Evolutionary conservation across 139 green algal species (phyloP).

Genomic region (Haematococcus lacustris): DNA sequence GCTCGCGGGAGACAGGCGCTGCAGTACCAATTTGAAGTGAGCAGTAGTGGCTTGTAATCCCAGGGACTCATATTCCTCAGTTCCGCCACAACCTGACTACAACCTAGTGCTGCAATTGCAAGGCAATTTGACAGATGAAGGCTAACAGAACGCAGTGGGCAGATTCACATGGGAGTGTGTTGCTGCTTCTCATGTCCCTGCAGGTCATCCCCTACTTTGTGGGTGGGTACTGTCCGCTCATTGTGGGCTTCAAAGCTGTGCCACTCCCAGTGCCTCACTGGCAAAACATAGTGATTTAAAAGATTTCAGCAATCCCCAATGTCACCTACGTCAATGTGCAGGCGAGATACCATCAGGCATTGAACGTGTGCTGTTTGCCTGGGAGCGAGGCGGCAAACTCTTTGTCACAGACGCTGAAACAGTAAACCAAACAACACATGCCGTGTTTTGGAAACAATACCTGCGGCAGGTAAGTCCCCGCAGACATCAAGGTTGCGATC

Average conservation of each 20-base stretch:
- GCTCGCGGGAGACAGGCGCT: constrained; percentile 23
- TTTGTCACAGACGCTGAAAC: constrained; percentile 38
- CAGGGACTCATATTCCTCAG: too few species aligned
- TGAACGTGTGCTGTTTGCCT: constrained; percentile 30
- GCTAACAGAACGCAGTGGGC: too few species aligned
- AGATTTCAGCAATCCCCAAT: not conserved
- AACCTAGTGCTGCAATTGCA: too few species aligned
- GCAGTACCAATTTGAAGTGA: constrained; percentile 40
- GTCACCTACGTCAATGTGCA: constrained; percentile 7
- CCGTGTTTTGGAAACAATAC: constrained; percentile 49
- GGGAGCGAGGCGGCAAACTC: constrained; percentile 43
- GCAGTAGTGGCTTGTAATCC: too few species aligned
- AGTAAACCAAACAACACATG: constrained; percentile 32
- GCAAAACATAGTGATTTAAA: not conserved
- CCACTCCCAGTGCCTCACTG: not conserved
- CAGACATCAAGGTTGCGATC: too few species aligned
- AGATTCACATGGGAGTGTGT: too few species aligned
- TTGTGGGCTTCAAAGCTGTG: not conserved
- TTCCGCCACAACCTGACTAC: too few species aligned
- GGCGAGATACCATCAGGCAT: constrained; percentile 36
- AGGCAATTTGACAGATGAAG: too few species aligned
- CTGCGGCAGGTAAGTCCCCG: constrained; percentile 30
- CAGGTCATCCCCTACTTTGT: constrained; percentile 41
- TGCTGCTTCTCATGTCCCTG: too few species aligned
- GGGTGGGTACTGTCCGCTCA: not conserved